Evolutionary conservation across 2,329 filamentous ascomycete species (phyloP), one percentile per base, ranked within the genome.

Genomic region (Incumbomyces delicatus): DNA sequence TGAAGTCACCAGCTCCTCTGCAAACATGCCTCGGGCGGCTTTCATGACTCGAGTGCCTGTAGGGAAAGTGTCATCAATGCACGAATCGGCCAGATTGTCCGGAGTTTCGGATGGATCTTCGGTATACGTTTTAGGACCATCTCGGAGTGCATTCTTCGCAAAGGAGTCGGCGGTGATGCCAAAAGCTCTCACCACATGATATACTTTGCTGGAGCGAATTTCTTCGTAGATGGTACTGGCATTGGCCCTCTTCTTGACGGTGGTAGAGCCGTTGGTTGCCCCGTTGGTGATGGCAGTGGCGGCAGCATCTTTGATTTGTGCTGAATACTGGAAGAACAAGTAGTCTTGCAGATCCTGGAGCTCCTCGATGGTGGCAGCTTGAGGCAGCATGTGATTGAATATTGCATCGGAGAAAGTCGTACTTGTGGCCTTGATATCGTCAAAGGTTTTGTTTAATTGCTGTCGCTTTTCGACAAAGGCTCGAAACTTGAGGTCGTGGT

Each of bases 271-370:
- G 46, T 79, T 79, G 12, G 76, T 72, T 34, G 80, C 74, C n/a
- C 55, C 63, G 2, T 72, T 69, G 13, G 27, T 42, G 22, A 8
- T 27, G 47, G 79, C 72, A 50, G 80, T 74, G 14, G 79, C 70
- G 12, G 81, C 78, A 40, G 94, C 66, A 53, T 96, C 89, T 61
- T 86, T 90, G 41, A 96, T 73, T 62, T 94, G 81, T 2, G 80
- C 72, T 3, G 85, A 80, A 58, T 96, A 96, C 60, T 89, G 85
- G 66, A 98, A 98, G 60, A 96, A 88, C 44, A 96, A 72, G 58
- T 96, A 96, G 60, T 98, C 92, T 61, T 96, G 90, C 17, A 98
- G 69, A 63, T 98, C 92, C 62, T 98, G 92, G 14, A 98, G 75
- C 62, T 98, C 92, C 62, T 98, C 92, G 74, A 95, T 89, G 0